Conservation (phyloP, 2,329 filamentous ascomycete species). For the Cladophialophora bantiana region DNA sequence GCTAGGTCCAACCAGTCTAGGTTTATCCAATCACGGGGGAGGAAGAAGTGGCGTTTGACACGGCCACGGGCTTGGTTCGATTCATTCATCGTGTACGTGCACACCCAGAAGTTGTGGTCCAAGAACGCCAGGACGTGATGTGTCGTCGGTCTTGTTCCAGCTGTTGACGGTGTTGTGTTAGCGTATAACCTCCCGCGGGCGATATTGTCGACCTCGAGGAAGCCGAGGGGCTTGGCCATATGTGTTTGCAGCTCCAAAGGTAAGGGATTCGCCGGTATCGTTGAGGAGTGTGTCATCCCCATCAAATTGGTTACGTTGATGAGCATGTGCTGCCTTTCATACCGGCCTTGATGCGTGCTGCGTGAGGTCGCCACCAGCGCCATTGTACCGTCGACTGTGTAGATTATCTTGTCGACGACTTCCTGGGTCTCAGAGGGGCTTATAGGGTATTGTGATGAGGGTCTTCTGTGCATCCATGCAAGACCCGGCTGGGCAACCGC, state of each 20-base stretch:
- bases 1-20: constrained; percentile 37
- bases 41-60: constrained; percentile 41
- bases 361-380: constrained; percentile 17
- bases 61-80: too few species aligned
- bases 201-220: neutral
- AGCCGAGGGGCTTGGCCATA: constrained; percentile 16
- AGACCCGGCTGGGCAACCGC: constrained; percentile 1
- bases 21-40: constrained; percentile 44
- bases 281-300: neutral
- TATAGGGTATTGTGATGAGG: constrained; percentile 17
- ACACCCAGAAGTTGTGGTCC: constrained; percentile 40
- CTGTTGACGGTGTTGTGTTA: neutral
- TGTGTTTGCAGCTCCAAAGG: constrained; percentile 15
- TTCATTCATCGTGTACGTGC: constrained; percentile 33
- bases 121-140: constrained; percentile 35
- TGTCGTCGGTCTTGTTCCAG: neutral
- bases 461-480: constrained; percentile 5
- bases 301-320: neutral
- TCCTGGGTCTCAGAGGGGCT: constrained; percentile 18
- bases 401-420: constrained; percentile 14
- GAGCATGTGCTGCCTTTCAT: constrained; percentile 16
- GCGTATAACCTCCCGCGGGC: neutral
- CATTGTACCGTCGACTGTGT: constrained; percentile 9
- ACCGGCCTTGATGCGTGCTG: constrained; percentile 14
- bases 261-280: neutral